Evolutionary conservation across 331 rosid species (phyloP).

Genomic region (Rhamnella rubrinervis): DNA sequence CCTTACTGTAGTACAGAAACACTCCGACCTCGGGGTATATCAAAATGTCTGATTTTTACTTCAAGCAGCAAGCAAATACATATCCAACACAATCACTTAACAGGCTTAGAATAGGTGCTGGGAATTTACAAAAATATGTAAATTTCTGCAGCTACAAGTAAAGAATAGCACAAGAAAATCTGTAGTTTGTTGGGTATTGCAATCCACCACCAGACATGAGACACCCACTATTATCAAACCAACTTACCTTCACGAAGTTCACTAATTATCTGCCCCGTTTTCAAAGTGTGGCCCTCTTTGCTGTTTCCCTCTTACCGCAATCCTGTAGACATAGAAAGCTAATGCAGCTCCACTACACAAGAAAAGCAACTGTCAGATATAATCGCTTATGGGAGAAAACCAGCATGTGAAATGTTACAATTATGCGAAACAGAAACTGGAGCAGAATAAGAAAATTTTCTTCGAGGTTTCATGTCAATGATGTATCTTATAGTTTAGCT

Average conservation of each 20-base stretch:
- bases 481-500: background rate
- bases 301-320: constrained; percentile 40
- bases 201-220: background rate
- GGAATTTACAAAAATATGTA: too few species aligned
- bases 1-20: too few species aligned
- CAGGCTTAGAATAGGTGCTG: too few species aligned
- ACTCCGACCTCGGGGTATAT: too few species aligned
- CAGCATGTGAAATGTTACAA: background rate
- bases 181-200: too few species aligned
- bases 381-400: background rate
- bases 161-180: too few species aligned
- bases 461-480: background rate
- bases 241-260: constrained; percentile 35
- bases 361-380: constrained; percentile 8
- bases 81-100: too few species aligned
- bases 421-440: background rate
- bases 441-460: background rate
- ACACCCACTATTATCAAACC: background rate
- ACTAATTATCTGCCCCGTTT: constrained; percentile 41
- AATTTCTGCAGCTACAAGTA: too few species aligned
- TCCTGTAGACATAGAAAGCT: constrained; percentile 64
- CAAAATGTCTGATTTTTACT: too few species aligned
- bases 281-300: constrained; percentile 45
- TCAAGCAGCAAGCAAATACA: too few species aligned
- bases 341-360: constrained; percentile 70